Base-by-base conservation (phyloP, 1,284 basidiomycete species). In the Ceratobasidium sp. region DNA sequence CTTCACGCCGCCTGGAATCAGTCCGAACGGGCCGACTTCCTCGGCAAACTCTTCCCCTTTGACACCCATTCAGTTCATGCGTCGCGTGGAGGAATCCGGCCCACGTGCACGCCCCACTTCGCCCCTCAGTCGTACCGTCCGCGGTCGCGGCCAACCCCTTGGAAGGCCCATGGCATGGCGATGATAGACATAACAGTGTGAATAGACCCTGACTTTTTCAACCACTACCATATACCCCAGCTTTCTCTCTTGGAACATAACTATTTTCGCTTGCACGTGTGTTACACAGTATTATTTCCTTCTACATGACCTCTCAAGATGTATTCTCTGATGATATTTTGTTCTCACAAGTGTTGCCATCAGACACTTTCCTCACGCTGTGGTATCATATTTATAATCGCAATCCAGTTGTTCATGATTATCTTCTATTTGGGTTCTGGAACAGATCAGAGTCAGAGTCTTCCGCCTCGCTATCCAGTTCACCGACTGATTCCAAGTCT, bases 41-140 rank as follows among this genome's bases (percentile, higher is more conserved):
- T 77, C 84, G n/a, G 82, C 84, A 10, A 75, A 80, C 5, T 80
- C 82, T 4, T 87, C 85, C 0, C 85, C 85, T 42, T 73, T 87
- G 13, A 82, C 83, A 22, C 80, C 86, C 0, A 75, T 87, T 50
- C 86, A 87, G 73, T 87, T 86, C 76, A 80, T 87, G 72, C 79
- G 86, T 56, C 80, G 84, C 40, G 85, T 82, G 57, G 83, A 84
- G 32, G 77, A 75, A 25, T 38, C 53, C 15, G 60, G 45, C 34
- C 60, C 60, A 27, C 60, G 60, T 13, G 45, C 47, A 64, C 60
- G 60, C 6, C 60, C 60, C 5, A 64, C 60, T 3, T 64, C 60
- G 25, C 60, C 60, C 3, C 60, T 64, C 25, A 64, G 60, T 50
- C 60, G 60, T 27, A 50, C 60, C 20, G 60, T 64, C 12, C 60